Base-by-base conservation (phyloP, 352 stramenopile genomes). In the Globisporangium alternatum region DNA sequence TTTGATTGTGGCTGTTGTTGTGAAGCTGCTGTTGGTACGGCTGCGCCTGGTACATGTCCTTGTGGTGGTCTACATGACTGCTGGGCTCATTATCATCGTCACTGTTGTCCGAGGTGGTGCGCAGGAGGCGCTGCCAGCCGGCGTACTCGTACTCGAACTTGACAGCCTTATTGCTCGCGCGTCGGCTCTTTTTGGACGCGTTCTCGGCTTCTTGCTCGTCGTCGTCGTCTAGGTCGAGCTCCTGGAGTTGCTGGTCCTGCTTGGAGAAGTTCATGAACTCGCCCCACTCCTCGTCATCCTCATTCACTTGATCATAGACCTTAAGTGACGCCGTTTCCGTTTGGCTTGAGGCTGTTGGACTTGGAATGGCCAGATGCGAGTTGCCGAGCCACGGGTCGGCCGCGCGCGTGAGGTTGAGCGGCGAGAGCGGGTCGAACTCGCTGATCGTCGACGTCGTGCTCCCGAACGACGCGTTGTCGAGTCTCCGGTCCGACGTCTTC, bases 371-470 rank as follows among this genome's bases (percentile, higher is more conserved):
- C 49, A 68, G 33, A 1, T 80, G 43, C 13, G 68, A 68, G 60
- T 86, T 87, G 37, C 72, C 75, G 54, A 79, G 67, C 77, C 76
- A 87, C 15, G 80, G 80, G 49, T 89, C 76, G 17, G 74, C 69
- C 19, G 72, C 74, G 28, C 72, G 76, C 47, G 74, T 66, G 22
- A 89, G 60, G 37, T 87, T 85, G 1, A 78, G 39, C 0, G 78
- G 60, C 8, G 81, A 90, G 1, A 86, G 59, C 3, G 77, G 77
- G 37, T 90, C 78, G 25, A 87, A 68, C 28, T 90, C 75, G 30
- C 73, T 86, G 25, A 71, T 61, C 30, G 61, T 61, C 35, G 69
- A 76, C 51, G 62, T 33, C 9, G 65, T 67, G 62, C 73, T 80
- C 13, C 54, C 17, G 45, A 78, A 76, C 19, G 73, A 80, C 13